Evolutionary conservation across 495 filamentous ascomycete genomes (phyloP).

Genomic region (Trichoderma parareesei): DNA sequence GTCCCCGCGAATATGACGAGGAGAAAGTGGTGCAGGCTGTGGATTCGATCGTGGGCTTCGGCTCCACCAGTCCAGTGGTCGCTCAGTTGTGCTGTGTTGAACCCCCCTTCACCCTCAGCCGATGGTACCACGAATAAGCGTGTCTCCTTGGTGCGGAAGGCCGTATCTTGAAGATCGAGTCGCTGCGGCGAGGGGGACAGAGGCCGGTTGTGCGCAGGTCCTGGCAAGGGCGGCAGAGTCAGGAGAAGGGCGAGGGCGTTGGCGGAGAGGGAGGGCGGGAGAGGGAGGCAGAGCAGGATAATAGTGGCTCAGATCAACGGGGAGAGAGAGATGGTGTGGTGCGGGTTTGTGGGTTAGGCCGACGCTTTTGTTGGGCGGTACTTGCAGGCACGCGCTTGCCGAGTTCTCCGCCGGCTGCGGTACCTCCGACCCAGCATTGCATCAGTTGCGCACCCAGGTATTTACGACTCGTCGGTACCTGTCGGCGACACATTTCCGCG

Average conservation of each 20-base stretch:
- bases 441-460: not conserved
- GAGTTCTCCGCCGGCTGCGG: not conserved
- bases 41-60: not conserved
- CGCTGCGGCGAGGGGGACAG: too few species aligned
- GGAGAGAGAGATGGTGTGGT: slow-evolving; percentile 2
- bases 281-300: not conserved
- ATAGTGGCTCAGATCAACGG: not conserved
- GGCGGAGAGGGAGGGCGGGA: not conserved
- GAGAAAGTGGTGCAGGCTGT: not conserved
- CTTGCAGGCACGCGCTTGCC: not conserved
- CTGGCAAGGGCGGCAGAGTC: not conserved
- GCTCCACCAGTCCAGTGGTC: too few species aligned
- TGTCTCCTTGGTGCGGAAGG: too few species aligned
- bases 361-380: not conserved
- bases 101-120: too few species aligned
- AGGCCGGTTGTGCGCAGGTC: too few species aligned
- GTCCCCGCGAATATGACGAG: not conserved
- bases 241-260: not conserved
- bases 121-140: too few species aligned
- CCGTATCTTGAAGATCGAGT: too few species aligned
- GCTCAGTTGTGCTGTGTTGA: too few species aligned
- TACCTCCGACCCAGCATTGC: not conserved
- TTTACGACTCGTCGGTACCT: too few species aligned
- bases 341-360: slow-evolving; percentile 9
- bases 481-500: not conserved